Conservation (phyloP, 2,329 filamentous ascomycete genomes). For the Alternaria ventricosa region DNA sequence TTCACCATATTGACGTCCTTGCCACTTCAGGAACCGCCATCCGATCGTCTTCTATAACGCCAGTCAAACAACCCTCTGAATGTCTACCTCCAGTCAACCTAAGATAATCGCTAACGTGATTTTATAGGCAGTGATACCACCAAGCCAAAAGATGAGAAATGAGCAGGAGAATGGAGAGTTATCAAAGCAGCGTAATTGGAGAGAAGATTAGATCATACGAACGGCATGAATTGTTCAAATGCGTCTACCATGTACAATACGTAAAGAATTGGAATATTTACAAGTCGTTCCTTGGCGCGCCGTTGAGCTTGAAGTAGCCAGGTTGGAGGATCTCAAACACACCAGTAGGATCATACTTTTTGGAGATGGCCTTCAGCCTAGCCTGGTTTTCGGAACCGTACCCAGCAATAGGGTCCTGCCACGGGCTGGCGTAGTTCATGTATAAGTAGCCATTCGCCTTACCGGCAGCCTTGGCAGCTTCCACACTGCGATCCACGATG, state of each 20-base stretch:
- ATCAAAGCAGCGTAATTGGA: not conserved
- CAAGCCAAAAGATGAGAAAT: not conserved
- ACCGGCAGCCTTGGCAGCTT: conserved; percentile 9
- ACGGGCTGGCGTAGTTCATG: conserved; percentile 56
- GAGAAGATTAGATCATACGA: not conserved
- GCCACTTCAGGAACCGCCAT: not conserved
- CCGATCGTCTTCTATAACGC: not conserved
- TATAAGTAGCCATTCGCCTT: conserved; percentile 43
- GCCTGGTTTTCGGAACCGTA: conserved; percentile 51
- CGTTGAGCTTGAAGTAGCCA: conserved; percentile 32
- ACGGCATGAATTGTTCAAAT: not conserved
- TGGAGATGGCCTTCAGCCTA: conserved; percentile 21
- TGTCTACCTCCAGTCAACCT: not conserved
- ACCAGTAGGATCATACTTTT: conserved; percentile 27
- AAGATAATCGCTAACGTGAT: not conserved
- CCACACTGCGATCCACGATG: conserved; percentile 19
- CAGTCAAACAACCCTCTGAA: not conserved
- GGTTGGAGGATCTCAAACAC: conserved; percentile 29
- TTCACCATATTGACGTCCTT: not conserved
- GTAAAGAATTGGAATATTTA: not conserved
- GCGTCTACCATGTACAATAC: not conserved
- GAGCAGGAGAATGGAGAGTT: not conserved
- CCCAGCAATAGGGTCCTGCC: conserved; percentile 50
- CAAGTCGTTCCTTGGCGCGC: conserved; percentile 12
- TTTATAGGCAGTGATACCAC: not conserved